Evolutionary conservation across 768 basidiomycete species (phyloP), one percentile per base, ranked within the genome.

Genomic region (Strobilomyces dryophilus): DNA sequence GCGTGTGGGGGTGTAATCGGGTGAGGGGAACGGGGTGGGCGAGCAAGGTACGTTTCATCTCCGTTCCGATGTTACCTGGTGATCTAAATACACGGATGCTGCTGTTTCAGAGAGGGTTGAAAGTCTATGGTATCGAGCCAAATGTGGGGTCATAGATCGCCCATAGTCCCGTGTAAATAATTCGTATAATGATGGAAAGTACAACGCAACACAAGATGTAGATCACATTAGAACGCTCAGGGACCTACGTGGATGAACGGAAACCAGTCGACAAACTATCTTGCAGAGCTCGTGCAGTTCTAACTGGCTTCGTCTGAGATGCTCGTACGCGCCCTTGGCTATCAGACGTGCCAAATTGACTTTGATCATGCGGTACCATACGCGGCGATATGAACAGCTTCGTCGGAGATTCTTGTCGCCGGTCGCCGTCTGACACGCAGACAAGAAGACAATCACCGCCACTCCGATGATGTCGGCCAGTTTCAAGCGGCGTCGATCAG

Each of bases 1-100:
- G 73, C 51, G 76, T 81, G 11, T 85, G 75, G 73, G 82, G 82
- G 8, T 81, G 81, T 55, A 80, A 77, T 57, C 67, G 71, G 8
- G 58, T 83, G 17, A 79, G 69, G 21, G 70, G 68, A n/a, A 69
- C 65, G 3, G 80, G 78, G 42, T 78, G 78, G 42, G 58, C 58
- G 32, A 48, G 45, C 35, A 79, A 76, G 76, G 80, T 81, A 42
- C n/a, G 75, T 24, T 24, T 11, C 9, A 4, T 21, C 10, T 42
- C 8, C 5, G 40, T 47, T 41, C 9, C 4, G 1, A 20, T 35
- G 32, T 41, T 5, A 15, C 17, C 4, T 15, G 18, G 21, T 39
- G 41, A 41, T 26, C 36, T 42, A 32, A 53, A 35, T 14, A 6
- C 29, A 6, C 29, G n/a, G 26, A 4, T 4, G 20, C 12, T 5